Base-by-base conservation (phyloP, 106 monocot genomes). In the Iris macrosiphon region DNA sequence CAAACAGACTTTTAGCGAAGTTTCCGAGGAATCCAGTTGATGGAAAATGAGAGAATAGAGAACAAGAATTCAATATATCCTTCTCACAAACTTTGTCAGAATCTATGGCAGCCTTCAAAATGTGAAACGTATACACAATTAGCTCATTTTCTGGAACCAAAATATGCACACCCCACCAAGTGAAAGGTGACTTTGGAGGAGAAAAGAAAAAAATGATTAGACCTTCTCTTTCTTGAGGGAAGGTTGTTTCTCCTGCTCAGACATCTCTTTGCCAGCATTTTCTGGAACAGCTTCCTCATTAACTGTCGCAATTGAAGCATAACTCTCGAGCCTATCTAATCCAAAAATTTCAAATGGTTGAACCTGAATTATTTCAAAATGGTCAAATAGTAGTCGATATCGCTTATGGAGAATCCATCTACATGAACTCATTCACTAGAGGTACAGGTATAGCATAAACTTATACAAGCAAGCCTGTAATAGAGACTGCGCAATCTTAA, bases 271-370 rank as follows among this genome's bases (percentile, higher is more conserved):
- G 24, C 28, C 32, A 19, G 44, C 22, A 65, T 60, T 58, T 64
- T 69, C 48, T 15, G 33, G 31, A 55, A 57, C 21, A 64, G 53
- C 49, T 45, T 69, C 80, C 29, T 60, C 69, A 45, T 39, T 52
- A 14, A 24, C 50, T 61, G 57, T 21, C 59, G 52, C 31, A 48
- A 40, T 24, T 43, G 68, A 28, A 41, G 45, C 31, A 49, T 38
- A 47, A 23, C 65, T 46, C 38, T 68, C 72, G 67, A 73, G 14
- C 39, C 61, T 73, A 64, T 92, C 73, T 49, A 82, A 57, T 19
- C 86, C 79, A 50, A 67, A 64, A 66, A 92, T 75, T 86, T 86
- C 86, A 56, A 57, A 65, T 49, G 82, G 92, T 30, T 79, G 38
- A 57, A 82, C 82, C 92, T 92, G 65, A 35, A 39, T 68, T 22